These are phyloP conservation scores for Irpex sp. DNA, from an alignment of 1,284 basidiomycete species.

Conservation along the genomic window DNA sequence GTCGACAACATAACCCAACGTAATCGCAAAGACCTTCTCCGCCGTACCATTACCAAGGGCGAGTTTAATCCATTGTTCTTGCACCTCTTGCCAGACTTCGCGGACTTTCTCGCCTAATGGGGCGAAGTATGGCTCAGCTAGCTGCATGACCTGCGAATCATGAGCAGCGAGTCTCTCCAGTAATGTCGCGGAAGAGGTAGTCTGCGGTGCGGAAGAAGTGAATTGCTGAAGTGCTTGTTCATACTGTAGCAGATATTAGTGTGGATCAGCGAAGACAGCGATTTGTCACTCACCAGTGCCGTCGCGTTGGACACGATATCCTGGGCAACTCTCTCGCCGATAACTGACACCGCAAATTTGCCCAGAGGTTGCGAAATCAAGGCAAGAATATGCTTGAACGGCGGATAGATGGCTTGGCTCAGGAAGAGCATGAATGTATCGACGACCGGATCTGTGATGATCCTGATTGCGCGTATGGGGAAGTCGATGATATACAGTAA, in stretches of 20 bases:
- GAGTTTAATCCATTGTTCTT: constrained; percentile 49
- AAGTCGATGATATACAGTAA: constrained; percentile 68
- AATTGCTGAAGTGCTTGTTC: constrained; percentile 7
- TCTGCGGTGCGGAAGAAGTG: constrained; percentile 8
- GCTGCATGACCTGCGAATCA: constrained; percentile 32
- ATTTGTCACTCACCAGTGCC: neutral
- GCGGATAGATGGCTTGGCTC: constrained; percentile 43
- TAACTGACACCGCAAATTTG: constrained; percentile 24
- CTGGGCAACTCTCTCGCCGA: constrained; percentile 20
- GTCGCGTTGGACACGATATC: neutral
- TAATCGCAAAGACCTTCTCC: constrained; percentile 65
- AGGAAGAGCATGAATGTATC: constrained; percentile 60
- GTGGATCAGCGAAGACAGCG: too few species aligned
- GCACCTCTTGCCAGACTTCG: constrained; percentile 30
- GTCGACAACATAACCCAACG: constrained; percentile 69
- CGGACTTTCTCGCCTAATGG: constrained; percentile 50
- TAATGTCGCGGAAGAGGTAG: constrained; percentile 14
- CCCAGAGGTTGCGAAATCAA: constrained; percentile 13
- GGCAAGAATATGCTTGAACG: constrained; percentile 24
- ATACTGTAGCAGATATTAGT: neutral
- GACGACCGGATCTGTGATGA: constrained; percentile 85
- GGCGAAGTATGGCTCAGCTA: constrained; percentile 57
- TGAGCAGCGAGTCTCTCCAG: constrained; percentile 40
- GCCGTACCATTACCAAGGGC: constrained; percentile 54
- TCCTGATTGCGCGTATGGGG: constrained; percentile 72